Percentiles rank a stretch among this genome's conserved stretches.
Evolutionary conservation across 768 basidiomycete genomes (phyloP).

Genomic region (Pulveroboletus frians): DNA sequence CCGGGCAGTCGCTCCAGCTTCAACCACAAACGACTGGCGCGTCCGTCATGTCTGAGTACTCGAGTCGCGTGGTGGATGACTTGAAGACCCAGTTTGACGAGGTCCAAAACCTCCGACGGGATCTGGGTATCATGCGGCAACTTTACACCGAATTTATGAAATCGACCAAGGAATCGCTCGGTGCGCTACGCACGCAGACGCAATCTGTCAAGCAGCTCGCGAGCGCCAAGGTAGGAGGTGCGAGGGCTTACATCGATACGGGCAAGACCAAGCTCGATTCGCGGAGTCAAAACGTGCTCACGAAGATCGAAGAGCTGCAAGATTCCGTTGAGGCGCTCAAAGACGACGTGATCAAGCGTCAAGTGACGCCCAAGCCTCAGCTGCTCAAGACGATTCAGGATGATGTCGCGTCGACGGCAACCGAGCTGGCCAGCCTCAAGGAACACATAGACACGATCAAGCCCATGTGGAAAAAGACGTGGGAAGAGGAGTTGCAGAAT

Average conservation of each 20-base stretch:
- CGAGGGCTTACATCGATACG: slow-evolving; percentile 81
- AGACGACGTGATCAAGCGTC: slow-evolving; percentile 86
- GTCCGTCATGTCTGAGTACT: slow-evolving; percentile 69
- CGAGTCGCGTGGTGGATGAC: slow-evolving; percentile 68
- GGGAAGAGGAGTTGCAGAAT: slow-evolving; percentile 93
- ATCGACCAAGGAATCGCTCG: slow-evolving; percentile 82
- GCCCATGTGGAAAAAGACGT: slow-evolving; percentile 98
- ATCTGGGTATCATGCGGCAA: slow-evolving; percentile 90
- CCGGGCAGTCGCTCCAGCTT: slow-evolving; percentile 53
- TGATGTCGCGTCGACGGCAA: slow-evolving; percentile 60
- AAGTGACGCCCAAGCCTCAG: slow-evolving; percentile 74
- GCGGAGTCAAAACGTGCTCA: slow-evolving; percentile 85
- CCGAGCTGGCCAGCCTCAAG: slow-evolving; percentile 70
- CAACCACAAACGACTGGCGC: slow-evolving; percentile 71
- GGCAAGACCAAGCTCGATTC: slow-evolving; percentile 90
- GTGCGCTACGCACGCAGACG: slow-evolving; percentile 75
- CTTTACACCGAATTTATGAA: slow-evolving; percentile 92
- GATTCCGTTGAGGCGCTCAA: slow-evolving; percentile 86
- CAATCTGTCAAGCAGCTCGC: slow-evolving; percentile 86
- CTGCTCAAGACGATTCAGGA: slow-evolving; percentile 67
- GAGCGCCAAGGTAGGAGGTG: slow-evolving; percentile 74
- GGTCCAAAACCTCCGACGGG: slow-evolving; percentile 88
- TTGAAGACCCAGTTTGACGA: slow-evolving; percentile 93
- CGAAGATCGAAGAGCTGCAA: slow-evolving; percentile 88
- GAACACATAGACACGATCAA: slow-evolving; percentile 85